Percentiles rank a stretch among this genome's conserved stretches.
Evolutionary conservation across 352 stramenopile genomes (phyloP).

Genomic region (Globisporangium abappressorium): DNA sequence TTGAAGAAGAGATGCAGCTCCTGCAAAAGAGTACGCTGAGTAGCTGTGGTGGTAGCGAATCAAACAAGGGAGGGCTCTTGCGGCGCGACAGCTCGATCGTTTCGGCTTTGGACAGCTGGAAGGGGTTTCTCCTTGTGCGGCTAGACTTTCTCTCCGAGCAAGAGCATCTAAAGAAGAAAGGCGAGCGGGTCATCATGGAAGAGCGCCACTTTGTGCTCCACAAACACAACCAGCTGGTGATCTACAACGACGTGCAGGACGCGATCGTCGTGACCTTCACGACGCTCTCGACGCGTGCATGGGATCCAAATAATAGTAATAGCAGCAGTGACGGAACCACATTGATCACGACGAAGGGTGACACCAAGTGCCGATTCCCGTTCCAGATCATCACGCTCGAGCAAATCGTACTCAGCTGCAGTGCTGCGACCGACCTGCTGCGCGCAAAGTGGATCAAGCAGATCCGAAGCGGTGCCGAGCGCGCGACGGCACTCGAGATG

Average conservation of each 20-base stretch:
- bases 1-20: conserved; percentile 30
- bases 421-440: conserved; percentile 51
- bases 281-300: conserved; percentile 42
- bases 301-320: conserved; percentile 20
- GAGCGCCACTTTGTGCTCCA: conserved; percentile 47
- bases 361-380: conserved; percentile 38
- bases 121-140: conserved; percentile 32
- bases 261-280: conserved; percentile 34
- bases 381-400: conserved; percentile 72
- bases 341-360: conserved; percentile 19
- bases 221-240: conserved; percentile 44
- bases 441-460: conserved; percentile 68
- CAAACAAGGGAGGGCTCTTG: neutral
- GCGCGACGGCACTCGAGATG: conserved; percentile 49
- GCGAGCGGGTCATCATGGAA: conserved; percentile 29
- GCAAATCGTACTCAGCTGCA: conserved; percentile 61
- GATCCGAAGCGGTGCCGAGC: conserved; percentile 48
- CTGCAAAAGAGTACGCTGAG: conserved; percentile 7
- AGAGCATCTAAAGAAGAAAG: conserved; percentile 25
- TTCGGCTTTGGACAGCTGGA: neutral
- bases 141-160: conserved; percentile 29
- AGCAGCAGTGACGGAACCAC: conserved; percentile 9
- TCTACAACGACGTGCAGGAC: conserved; percentile 33
- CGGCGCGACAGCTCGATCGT: conserved; percentile 10
- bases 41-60: too few species aligned